These are phyloP conservation scores for Pecoramyces ruminantium DNA, from an alignment of 192 early-diverging fungal genomes.

Conservation along the genomic window DNA sequence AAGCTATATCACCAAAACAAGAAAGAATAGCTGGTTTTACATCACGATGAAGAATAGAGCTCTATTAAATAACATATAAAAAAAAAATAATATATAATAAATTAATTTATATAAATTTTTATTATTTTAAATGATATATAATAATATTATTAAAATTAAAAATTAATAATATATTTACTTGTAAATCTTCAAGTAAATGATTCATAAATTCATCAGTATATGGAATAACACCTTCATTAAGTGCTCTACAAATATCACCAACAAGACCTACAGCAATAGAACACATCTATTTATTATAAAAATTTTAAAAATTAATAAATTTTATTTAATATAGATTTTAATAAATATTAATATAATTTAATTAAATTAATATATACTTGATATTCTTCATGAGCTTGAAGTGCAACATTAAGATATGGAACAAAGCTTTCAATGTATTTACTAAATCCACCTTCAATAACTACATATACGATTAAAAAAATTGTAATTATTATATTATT, in stretches of 20 bases:
- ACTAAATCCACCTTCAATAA: constrained; percentile 69
- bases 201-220: constrained; percentile 80
- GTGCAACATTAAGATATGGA: constrained; percentile 58
- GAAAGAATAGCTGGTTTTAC: constrained; percentile 90
- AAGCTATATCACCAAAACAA: constrained; percentile 93
- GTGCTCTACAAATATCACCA: constrained; percentile 85
- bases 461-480: no score
- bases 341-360: no score
- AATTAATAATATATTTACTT: constrained; percentile 15
- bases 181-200: constrained; percentile 58
- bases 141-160: not conserved
- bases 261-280: constrained; percentile 89
- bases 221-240: constrained; percentile 53
- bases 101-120: not conserved
- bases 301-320: no score
- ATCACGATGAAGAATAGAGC: constrained; percentile 54
- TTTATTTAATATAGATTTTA: no score
- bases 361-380: constrained; percentile 7
- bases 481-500: no score
- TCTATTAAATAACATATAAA: constrained; percentile 10
- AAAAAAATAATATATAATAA: not conserved
- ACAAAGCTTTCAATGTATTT: constrained; percentile 79
- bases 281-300: constrained; percentile 55
- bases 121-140: not conserved
- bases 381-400: constrained; percentile 82